These are phyloP conservation scores for Camelina neglecta DNA, from an alignment of 345 rosid species.

Conservation along the genomic window DNA sequence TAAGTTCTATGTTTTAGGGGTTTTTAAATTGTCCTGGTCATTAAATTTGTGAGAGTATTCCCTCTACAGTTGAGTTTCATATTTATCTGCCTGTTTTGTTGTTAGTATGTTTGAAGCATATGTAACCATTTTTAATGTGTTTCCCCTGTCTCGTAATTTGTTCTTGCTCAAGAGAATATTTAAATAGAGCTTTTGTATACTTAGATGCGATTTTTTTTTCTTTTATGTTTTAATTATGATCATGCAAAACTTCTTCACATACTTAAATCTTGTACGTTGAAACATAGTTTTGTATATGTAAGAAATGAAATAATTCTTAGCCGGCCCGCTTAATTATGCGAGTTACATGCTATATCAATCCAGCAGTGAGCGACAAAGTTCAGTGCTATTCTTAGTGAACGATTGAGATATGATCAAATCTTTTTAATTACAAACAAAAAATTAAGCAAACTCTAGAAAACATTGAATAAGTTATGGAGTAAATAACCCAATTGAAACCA, in stretches of 20 bases:
- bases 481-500: conserved; percentile 1
- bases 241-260: not conserved
- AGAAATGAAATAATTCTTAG: not conserved
- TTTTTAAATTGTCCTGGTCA: not conserved
- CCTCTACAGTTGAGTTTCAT: not conserved
- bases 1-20: conserved; percentile 24
- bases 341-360: not conserved
- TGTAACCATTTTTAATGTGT: not conserved
- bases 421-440: not conserved
- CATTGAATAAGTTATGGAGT: conserved; percentile 28
- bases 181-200: not conserved
- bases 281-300: not conserved
- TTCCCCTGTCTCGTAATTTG: conserved; percentile 9
- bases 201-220: not conserved
- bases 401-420: not conserved
- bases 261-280: not conserved
- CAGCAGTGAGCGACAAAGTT: conserved; percentile 18
- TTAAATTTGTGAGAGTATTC: not conserved
- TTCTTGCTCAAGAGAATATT: conserved; percentile 8
- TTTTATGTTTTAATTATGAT: not conserved
- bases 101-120: conserved; percentile 4
- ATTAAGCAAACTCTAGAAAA: not conserved
- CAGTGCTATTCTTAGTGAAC: conserved; percentile 27
- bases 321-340: not conserved
- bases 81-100: not conserved